These are phyloP conservation scores for Plectosphaerella cucumerina DNA, from an alignment of 2,329 filamentous ascomycete genomes.

Conservation along the genomic window DNA sequence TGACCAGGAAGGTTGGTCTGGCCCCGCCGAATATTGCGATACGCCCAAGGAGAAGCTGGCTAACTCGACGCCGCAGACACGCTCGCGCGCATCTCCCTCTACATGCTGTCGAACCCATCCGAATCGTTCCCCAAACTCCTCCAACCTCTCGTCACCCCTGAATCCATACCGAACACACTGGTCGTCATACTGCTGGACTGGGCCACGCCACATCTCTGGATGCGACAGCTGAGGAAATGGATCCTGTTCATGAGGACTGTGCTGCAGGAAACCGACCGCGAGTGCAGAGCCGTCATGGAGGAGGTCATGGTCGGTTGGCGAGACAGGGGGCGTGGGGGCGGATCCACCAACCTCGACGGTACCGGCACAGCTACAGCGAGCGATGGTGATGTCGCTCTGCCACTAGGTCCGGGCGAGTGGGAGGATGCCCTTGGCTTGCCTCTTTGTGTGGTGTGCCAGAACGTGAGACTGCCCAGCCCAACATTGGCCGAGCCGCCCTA, in stretches of 20 bases:
- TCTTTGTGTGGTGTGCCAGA: constrained; percentile 92
- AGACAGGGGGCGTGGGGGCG: constrained; percentile 65
- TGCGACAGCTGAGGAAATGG: constrained; percentile 86
- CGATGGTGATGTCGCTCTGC: constrained; percentile 67
- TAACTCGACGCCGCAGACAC: constrained; percentile 56
- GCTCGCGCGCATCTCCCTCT: constrained; percentile 82
- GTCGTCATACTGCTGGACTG: constrained; percentile 93
- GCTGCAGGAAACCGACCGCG: constrained; percentile 66
- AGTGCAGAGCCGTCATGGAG: constrained; percentile 79
- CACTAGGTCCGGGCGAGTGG: constrained; percentile 86
- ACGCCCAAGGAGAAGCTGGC: neutral
- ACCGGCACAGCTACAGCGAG: constrained; percentile 52
- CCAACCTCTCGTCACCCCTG: constrained; percentile 76
- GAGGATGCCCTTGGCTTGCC: constrained; percentile 84
- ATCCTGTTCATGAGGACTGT: constrained; percentile 77
- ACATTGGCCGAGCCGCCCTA: neutral
- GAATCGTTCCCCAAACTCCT: constrained; percentile 78
- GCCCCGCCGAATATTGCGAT: neutral
- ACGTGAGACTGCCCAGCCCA: constrained; percentile 51
- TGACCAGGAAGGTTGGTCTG: constrained; percentile 76
- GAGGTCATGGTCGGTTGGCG: constrained; percentile 79
- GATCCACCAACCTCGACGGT: constrained; percentile 59
- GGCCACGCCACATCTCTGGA: constrained; percentile 90
- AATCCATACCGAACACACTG: constrained; percentile 80
- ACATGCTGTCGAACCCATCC: constrained; percentile 82